These are phyloP conservation scores for Incumbomyces lentus DNA, from an alignment of 2,329 filamentous ascomycete species.

Conservation along the genomic window DNA sequence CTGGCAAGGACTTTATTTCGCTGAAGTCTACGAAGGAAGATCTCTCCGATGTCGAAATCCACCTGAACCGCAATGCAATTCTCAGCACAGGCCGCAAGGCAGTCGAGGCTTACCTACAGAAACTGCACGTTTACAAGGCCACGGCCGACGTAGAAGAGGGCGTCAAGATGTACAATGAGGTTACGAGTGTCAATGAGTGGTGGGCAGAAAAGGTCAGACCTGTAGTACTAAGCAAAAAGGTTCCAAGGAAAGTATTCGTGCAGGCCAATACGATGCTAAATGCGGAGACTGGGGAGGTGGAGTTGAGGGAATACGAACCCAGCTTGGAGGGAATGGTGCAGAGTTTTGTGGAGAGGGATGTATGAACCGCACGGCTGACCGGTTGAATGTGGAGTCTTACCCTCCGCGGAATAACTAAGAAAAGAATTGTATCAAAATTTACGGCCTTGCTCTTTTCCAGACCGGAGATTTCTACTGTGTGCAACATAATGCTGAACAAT, in stretches of 20 bases:
- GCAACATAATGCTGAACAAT: no score
- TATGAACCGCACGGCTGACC: constrained; percentile 24
- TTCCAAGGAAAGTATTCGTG: constrained; percentile 65
- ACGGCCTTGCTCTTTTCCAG: no score
- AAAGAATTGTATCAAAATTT: no score
- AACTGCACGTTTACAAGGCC: constrained; percentile 84
- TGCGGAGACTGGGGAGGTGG: constrained; percentile 57
- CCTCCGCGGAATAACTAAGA: no score
- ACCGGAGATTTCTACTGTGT: no score
- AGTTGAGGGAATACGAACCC: constrained; percentile 76
- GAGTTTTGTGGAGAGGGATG: constrained; percentile 59
- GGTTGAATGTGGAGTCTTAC: no score
- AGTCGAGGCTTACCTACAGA: constrained; percentile 78
- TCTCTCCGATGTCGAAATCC: constrained; percentile 70
- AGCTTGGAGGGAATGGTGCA: constrained; percentile 70
- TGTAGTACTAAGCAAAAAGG: constrained; percentile 49
- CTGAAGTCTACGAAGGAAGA: constrained; percentile 65
- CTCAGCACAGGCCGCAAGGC: constrained; percentile 70
- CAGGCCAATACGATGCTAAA: constrained; percentile 79
- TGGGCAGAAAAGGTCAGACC: constrained; percentile 69
- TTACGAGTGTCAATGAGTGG: constrained; percentile 75
- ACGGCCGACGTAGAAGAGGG: constrained; percentile 74
- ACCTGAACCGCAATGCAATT: constrained; percentile 77
- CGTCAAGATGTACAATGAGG: constrained; percentile 68
- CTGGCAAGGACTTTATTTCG: constrained; percentile 77